phyloP scores from a whole-genome alignment of 2,329 filamentous ascomycete genomes.

The Colletotrichum sp. region DNA sequence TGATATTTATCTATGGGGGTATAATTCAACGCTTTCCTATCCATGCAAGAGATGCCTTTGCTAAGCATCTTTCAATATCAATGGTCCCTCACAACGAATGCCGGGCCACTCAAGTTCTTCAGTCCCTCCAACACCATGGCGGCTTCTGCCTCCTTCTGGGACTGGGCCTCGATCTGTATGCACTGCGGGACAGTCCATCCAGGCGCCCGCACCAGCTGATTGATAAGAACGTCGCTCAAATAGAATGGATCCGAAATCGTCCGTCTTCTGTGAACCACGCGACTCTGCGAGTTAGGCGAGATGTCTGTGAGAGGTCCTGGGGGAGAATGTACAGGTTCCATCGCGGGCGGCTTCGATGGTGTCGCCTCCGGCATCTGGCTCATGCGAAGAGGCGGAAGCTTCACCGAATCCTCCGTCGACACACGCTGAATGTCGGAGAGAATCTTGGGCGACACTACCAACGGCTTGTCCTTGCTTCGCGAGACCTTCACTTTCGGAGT shows the following conservation, averaged over 20 bases:
- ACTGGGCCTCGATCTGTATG: not conserved
- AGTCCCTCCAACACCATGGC: not conserved
- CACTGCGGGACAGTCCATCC: not conserved
- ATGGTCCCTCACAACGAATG: not conserved
- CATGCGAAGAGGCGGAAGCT: not conserved
- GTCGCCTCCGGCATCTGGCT: not conserved
- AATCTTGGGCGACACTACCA: conserved; percentile 1
- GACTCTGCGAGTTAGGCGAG: not conserved
- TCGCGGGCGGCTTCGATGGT: not conserved
- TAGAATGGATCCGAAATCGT: not conserved
- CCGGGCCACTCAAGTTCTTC: not conserved
- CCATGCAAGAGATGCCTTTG: not conserved
- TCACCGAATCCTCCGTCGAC: not conserved
- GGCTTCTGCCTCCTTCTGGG: not conserved
- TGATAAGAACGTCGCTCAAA: not conserved
- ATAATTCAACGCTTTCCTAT: not conserved
- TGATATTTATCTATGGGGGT: not conserved
- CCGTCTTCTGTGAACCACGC: not conserved
- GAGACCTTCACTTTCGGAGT: not conserved
- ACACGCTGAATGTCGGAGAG: conserved; percentile 1
- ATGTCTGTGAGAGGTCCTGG: conserved; percentile 3
- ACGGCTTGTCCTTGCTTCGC: not conserved
- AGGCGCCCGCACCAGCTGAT: not conserved
- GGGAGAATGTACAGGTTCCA: conserved; percentile 1
- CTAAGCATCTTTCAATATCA: not conserved